A percentile compares a stretch with the other conserved stretches of the same genome.
Conservation (phyloP, 805 yeast genomes). For the Tetrapisispora nanseiensis region DNA sequence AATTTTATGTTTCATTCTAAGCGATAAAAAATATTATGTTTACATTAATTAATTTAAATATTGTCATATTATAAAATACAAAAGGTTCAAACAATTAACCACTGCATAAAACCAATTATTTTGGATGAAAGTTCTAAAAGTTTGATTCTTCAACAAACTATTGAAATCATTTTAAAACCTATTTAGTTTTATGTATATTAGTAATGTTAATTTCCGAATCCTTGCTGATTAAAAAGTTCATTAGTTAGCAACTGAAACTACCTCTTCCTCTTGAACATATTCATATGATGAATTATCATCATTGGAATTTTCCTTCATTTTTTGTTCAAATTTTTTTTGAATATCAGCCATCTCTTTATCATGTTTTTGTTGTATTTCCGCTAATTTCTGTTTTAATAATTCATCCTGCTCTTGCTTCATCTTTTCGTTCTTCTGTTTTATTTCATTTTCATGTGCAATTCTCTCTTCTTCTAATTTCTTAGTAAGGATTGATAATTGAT, state of each 20-base stretch:
- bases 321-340: constrained; percentile 12
- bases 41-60: too few species aligned
- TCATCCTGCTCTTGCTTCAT: constrained; percentile 20
- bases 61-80: neutral
- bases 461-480: constrained; percentile 23
- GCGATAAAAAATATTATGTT: too few species aligned
- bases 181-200: too few species aligned
- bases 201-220: too few species aligned
- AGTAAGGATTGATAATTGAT: constrained; percentile 18
- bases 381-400: constrained; percentile 19
- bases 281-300: constrained; percentile 16
- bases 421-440: constrained; percentile 15
- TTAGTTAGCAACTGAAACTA: constrained; percentile 6
- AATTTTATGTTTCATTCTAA: too few species aligned
- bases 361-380: constrained; percentile 18
- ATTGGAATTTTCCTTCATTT: neutral
- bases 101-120: too few species aligned
- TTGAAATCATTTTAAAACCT: too few species aligned
- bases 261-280: constrained; percentile 19
- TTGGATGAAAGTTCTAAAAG: too few species aligned
- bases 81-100: too few species aligned
- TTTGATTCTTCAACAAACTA: too few species aligned
- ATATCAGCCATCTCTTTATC: constrained; percentile 15
- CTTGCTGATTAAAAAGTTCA: too few species aligned
- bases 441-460: constrained; percentile 18